Evolutionary conservation across 495 filamentous ascomycete species (phyloP).

Genomic region (Talaromyces borbonicus): DNA sequence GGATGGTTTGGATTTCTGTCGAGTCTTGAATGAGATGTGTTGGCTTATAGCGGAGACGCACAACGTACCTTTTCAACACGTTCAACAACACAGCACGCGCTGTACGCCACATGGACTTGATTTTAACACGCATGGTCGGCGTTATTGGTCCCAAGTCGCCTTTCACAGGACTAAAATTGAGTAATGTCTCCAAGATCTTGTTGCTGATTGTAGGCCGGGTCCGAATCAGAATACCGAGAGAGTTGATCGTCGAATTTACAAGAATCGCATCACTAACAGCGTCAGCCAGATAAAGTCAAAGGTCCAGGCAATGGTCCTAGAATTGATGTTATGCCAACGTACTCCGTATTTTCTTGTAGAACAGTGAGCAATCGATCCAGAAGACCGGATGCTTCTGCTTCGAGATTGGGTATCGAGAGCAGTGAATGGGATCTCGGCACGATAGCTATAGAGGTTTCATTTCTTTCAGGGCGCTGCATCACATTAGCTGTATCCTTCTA

Average conservation of each 20-base stretch:
- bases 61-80: slow-evolving; percentile 60
- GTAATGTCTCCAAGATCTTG: slow-evolving; percentile 71
- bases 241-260: slow-evolving; percentile 86
- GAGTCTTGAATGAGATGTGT: neutral
- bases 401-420: slow-evolving; percentile 66
- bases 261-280: slow-evolving; percentile 77
- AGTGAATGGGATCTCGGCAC: slow-evolving; percentile 74
- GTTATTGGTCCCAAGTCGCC: slow-evolving; percentile 68
- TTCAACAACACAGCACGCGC: slow-evolving; percentile 72
- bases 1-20: slow-evolving; percentile 61
- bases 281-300: too few relatives aligned
- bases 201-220: slow-evolving; percentile 68
- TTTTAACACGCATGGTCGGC: slow-evolving; percentile 63
- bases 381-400: slow-evolving; percentile 83
- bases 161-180: slow-evolving; percentile 88
- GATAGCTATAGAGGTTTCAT: slow-evolving; percentile 77
- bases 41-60: slow-evolving; percentile 1
- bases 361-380: slow-evolving; percentile 81
- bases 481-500: too few relatives aligned
- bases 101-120: slow-evolving; percentile 92
- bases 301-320: too few relatives aligned
- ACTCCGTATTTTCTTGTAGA: slow-evolving; percentile 80
- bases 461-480: slow-evolving; percentile 65
- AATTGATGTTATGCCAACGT: slow-evolving; percentile 20
- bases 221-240: slow-evolving; percentile 68